Conservation (phyloP, 2,329 filamentous ascomycete species). For the Ambrosiella cleistominuta region DNA sequence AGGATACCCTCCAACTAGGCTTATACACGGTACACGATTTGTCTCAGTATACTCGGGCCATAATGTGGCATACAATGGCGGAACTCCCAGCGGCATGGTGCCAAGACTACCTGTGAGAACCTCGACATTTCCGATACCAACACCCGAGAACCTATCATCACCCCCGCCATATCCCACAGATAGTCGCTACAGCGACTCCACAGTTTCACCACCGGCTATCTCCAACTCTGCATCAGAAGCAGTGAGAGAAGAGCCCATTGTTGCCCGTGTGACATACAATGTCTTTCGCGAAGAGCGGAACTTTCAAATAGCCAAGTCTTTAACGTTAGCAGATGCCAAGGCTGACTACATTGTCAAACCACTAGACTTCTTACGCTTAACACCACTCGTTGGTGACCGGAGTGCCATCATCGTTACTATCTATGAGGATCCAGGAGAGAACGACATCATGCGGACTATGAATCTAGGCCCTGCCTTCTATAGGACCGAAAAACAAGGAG, state of each 20-base stretch:
- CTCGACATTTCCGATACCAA: conserved; percentile 7
- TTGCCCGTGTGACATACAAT: conserved; percentile 72
- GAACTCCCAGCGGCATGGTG: conserved; percentile 25
- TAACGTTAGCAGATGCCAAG: conserved; percentile 55
- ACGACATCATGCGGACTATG: conserved; percentile 52
- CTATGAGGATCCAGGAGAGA: conserved; percentile 60
- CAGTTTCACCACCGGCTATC: conserved; percentile 20
- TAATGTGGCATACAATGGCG: conserved; percentile 22
- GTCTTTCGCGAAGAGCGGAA: conserved; percentile 70
- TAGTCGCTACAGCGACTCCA: conserved; percentile 22
- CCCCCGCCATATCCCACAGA: conserved; percentile 21
- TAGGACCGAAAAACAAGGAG: conserved; percentile 33
- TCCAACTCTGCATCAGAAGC: conserved; percentile 18
- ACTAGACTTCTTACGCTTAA: conserved; percentile 59
- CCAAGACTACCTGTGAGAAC: conserved; percentile 22
- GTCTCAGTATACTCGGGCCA: conserved; percentile 28
- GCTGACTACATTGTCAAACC: conserved; percentile 64
- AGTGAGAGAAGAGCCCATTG: conserved; percentile 42
- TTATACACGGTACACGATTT: conserved; percentile 45
- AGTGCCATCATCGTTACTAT: conserved; percentile 60
- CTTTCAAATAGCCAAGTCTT: conserved; percentile 62
- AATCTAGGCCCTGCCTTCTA: conserved; percentile 66
- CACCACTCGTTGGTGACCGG: conserved; percentile 49
- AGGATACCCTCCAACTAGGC: conserved; percentile 26
- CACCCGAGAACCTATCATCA: conserved; percentile 16